A percentile compares a stretch with the other conserved stretches of the same genome.
These are phyloP conservation scores for Candida loeiensis DNA, from an alignment of 805 yeast species.

Conservation along the genomic window DNA sequence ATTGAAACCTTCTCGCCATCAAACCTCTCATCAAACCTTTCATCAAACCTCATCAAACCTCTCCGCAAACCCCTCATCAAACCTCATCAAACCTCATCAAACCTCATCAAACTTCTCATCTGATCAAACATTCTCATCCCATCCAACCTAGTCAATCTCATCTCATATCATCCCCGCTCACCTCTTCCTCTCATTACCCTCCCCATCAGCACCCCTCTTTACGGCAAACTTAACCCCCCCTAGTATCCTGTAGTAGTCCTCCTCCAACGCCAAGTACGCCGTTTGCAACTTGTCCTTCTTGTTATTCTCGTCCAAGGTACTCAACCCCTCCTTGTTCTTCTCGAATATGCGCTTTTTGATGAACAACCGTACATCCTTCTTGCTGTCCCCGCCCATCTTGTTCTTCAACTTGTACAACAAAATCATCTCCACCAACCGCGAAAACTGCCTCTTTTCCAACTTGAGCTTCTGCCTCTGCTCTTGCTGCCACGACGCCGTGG, in stretches of 20 bases:
- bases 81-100: too few species aligned
- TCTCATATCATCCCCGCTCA: background rate
- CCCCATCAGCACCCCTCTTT: slow-evolving; percentile 16
- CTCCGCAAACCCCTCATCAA: too few species aligned
- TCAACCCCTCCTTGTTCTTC: slow-evolving; percentile 77
- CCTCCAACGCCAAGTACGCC: slow-evolving; percentile 65
- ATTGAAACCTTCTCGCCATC: too few species aligned
- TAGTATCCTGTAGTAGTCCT: slow-evolving; percentile 65
- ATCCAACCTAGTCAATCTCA: too few species aligned
- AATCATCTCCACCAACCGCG: slow-evolving; percentile 74
- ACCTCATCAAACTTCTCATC: too few species aligned
- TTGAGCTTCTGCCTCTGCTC: slow-evolving; percentile 43
- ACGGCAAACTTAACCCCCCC: slow-evolving; percentile 20
- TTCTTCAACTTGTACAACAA: slow-evolving; percentile 41
- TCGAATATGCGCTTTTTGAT: slow-evolving; percentile 74
- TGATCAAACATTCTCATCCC: too few species aligned
- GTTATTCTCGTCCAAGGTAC: slow-evolving; percentile 60
- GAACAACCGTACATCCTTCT: slow-evolving; percentile 48
- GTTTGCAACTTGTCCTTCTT: slow-evolving; percentile 68
- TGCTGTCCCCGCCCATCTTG: slow-evolving; percentile 19
- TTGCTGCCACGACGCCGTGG: slow-evolving; percentile 37
- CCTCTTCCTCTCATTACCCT: background rate
- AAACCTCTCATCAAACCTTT: too few species aligned
- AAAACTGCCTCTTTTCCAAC: slow-evolving; percentile 74
- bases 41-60: too few species aligned